phyloP scores from a whole-genome alignment of 1,139 yeast species.

The Saccharomycopsis hybrid region DNA sequence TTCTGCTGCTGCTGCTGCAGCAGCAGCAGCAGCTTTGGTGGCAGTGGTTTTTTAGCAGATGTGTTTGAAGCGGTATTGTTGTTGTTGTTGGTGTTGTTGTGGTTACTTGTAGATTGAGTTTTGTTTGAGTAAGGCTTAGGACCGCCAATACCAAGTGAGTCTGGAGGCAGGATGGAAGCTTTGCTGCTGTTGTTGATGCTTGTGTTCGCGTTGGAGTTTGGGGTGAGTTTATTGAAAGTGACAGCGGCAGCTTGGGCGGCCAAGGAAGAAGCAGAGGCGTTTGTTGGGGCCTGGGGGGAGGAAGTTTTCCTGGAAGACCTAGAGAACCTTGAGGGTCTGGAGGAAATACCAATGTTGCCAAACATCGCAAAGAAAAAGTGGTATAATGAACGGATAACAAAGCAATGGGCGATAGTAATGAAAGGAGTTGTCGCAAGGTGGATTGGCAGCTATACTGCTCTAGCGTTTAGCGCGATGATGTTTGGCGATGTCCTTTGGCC shows the following conservation, averaged over 20 bases:
- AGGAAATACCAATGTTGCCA: constrained; percentile 5
- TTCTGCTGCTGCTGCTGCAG: neutral
- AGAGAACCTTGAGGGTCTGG: neutral
- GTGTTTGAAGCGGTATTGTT: neutral
- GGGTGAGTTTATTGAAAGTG: constrained; percentile 11
- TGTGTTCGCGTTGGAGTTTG: neutral
- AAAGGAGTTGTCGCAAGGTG: no score
- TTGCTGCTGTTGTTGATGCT: neutral
- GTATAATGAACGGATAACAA: no score
- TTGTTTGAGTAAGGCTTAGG: no score
- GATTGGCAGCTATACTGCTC: no score
- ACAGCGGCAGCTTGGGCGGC: constrained; percentile 20
- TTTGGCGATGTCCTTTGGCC: no score
- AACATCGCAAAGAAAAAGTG: constrained; percentile 1
- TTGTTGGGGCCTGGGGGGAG: neutral
- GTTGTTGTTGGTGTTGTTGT: neutral
- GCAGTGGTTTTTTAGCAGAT: neutral
- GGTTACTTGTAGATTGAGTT: neutral
- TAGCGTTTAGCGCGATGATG: no score
- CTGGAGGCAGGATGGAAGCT: no score
- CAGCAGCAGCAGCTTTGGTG: neutral
- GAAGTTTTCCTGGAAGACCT: neutral
- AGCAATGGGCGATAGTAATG: no score
- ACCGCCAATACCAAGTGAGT: no score
- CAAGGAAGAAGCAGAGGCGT: constrained; percentile 6